Conservation (phyloP, 345 rosid species). For the Brassica carinata region DNA sequence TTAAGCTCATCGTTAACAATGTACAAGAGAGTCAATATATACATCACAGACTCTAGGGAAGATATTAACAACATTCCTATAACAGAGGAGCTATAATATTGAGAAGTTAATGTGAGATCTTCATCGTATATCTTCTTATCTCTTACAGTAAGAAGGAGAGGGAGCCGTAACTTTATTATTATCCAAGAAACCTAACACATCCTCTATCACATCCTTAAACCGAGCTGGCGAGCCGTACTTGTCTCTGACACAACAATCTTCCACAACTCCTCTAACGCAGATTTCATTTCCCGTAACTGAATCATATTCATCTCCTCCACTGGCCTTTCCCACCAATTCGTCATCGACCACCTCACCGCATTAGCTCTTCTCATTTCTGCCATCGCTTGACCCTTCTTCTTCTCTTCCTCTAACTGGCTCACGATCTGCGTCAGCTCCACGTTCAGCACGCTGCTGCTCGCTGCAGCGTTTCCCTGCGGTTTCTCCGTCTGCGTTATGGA, state of each 20-base stretch:
- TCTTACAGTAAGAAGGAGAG: constrained; percentile 22
- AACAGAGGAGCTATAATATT: too few species aligned
- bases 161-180: constrained; percentile 8
- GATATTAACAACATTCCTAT: too few species aligned
- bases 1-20: too few species aligned
- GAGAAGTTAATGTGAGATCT: too few species aligned
- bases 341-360: not conserved
- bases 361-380: constrained; percentile 22
- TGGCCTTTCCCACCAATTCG: constrained; percentile 32
- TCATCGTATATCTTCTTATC: too few species aligned
- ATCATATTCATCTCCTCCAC: constrained; percentile 26
- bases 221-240: not conserved
- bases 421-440: constrained; percentile 8
- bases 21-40: too few species aligned
- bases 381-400: constrained; percentile 25
- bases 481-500: not conserved
- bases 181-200: constrained; percentile 27
- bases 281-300: constrained; percentile 35
- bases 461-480: not conserved
- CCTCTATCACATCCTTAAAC: constrained; percentile 11
- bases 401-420: constrained; percentile 23
- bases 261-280: constrained; percentile 19
- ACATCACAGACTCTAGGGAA: too few species aligned
- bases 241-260: constrained; percentile 12
- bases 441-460: constrained; percentile 17